Percentiles rank a stretch among this genome's conserved stretches.
Evolutionary conservation across 352 stramenopile species (phyloP).

Genomic region (Pythium plurisporium): DNA sequence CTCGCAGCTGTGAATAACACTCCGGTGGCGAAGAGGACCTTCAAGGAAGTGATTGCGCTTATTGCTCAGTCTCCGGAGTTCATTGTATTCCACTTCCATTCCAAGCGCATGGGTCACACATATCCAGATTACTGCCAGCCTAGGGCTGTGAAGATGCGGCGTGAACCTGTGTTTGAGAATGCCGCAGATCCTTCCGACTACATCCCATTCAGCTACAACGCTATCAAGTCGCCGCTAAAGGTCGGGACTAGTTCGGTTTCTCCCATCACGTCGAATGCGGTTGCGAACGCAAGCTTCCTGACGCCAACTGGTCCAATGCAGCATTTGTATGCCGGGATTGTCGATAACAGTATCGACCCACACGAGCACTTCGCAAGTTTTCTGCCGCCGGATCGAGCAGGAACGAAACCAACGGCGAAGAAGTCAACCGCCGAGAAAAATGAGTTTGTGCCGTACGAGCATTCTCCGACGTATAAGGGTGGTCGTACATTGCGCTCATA

Average conservation of each 20-base stretch:
- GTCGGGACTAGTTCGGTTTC: conserved; percentile 29
- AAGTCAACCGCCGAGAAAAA: conserved; percentile 26
- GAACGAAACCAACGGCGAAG: conserved; percentile 12
- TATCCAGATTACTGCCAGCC: conserved; percentile 70
- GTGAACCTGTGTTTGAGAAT: conserved; percentile 33
- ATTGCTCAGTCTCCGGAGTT: conserved; percentile 59
- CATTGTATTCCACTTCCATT: conserved; percentile 85
- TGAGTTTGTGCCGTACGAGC: conserved; percentile 87
- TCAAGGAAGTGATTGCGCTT: conserved; percentile 74
- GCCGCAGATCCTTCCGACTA: conserved; percentile 43
- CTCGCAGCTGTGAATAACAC: conserved; percentile 77
- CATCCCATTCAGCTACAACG: conserved; percentile 68
- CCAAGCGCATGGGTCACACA: conserved; percentile 45
- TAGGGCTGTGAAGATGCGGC: conserved; percentile 45
- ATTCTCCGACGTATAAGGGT: conserved; percentile 86
- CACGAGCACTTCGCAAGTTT: conserved; percentile 89
- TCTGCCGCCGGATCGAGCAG: conserved; percentile 39
- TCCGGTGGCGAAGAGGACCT: conserved; percentile 46
- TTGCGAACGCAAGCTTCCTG: conserved; percentile 54
- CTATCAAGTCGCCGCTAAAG: conserved; percentile 56
- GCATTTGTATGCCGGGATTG: conserved; percentile 79
- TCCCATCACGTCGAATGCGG: conserved; percentile 21
- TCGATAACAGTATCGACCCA: conserved; percentile 88
- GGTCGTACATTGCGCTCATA: conserved; percentile 75
- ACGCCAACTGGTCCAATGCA: conserved; percentile 82